Evolutionary conservation across 306 rosid genomes (phyloP).

Genomic region (Cucurbita argyrosperma): DNA sequence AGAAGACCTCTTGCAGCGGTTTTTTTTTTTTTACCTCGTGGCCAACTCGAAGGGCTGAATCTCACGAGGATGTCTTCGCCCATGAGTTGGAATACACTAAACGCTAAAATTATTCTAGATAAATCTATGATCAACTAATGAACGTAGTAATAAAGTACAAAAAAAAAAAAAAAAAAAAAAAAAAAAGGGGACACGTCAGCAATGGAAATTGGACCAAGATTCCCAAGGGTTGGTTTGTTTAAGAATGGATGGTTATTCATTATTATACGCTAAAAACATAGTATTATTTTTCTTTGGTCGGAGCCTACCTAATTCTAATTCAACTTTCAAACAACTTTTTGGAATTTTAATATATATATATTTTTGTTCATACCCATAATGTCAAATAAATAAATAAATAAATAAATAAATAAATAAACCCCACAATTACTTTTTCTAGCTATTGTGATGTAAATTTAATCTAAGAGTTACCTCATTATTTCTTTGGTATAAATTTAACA

Average conservation of each 20-base stretch:
- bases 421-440: background rate
- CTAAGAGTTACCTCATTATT: background rate
- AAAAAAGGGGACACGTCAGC: background rate
- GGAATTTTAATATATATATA: background rate
- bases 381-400: too few species aligned
- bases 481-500: too few species aligned
- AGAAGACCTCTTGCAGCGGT: too few species aligned
- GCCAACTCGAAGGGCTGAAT: too few species aligned
- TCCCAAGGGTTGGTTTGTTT: background rate
- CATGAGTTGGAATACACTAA: too few species aligned
- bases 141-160: too few species aligned
- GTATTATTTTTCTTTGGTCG: background rate
- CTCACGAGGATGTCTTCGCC: too few species aligned
- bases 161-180: too few species aligned
- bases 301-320: background rate
- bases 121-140: too few species aligned
- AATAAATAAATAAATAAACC: background rate
- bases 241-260: background rate
- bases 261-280: conserved; percentile 10
- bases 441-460: background rate
- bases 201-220: background rate
- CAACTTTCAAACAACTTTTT: conserved; percentile 12
- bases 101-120: too few species aligned
- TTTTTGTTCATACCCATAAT: background rate
- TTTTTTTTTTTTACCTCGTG: too few species aligned